A percentile compares a stretch with the other conserved stretches of the same genome.
Conservation (phyloP, 345 rosid species). For the Acer saccharum region DNA sequence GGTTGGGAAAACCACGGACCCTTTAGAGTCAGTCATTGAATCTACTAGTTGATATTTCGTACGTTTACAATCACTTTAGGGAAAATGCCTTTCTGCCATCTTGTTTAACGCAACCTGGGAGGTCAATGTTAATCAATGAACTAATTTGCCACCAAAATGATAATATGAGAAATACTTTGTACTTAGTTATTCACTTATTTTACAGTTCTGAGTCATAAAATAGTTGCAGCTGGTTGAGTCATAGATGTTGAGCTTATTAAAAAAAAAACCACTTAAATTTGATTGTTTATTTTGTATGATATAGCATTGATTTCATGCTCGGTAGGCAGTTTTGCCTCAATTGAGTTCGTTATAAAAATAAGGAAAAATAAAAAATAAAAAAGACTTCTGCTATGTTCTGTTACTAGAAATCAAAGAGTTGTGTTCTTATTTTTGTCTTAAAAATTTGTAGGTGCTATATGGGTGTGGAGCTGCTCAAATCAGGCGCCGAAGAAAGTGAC, state of each 20-base stretch:
- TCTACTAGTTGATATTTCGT: too few relatives aligned
- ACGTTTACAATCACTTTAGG: too few relatives aligned
- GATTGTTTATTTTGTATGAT: too few relatives aligned
- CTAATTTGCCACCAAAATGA: neutral
- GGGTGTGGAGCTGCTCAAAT: constrained; percentile 92
- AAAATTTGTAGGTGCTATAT: constrained; percentile 62
- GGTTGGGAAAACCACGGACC: constrained; percentile 12
- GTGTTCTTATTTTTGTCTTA: neutral
- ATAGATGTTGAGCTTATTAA: too few relatives aligned
- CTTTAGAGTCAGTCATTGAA: too few relatives aligned
- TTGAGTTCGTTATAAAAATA: too few relatives aligned
- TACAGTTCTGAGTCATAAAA: neutral
- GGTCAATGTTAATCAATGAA: neutral
- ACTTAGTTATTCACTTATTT: neutral
- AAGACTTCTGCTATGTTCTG: neutral
- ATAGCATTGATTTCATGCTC: too few relatives aligned
- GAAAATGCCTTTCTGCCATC: neutral
- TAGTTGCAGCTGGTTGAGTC: neutral
- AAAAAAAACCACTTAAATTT: too few relatives aligned
- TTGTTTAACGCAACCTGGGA: neutral
- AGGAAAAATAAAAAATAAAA: neutral
- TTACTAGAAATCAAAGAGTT: neutral
- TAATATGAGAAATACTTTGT: neutral
- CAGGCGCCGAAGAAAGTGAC: constrained; percentile 67
- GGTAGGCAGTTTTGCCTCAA: too few relatives aligned